Evolutionary conservation across 2,329 filamentous ascomycete genomes (phyloP).

Genomic region (Fusarium luffae): DNA sequence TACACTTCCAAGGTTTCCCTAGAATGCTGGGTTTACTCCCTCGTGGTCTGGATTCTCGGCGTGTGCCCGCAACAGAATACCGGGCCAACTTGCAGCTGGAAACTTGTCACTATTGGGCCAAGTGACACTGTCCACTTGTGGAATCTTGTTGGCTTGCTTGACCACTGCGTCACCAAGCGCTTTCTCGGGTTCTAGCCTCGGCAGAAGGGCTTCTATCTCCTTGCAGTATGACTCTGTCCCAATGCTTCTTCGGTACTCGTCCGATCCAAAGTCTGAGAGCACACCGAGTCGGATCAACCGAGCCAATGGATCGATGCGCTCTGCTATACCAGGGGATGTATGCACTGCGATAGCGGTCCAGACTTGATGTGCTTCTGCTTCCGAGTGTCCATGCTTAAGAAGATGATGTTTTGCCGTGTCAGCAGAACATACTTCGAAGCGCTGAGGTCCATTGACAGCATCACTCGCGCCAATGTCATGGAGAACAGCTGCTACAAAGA

Average conservation of each 20-base stretch:
- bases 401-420: slow-evolving; percentile 48
- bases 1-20: not conserved
- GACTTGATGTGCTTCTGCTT: slow-evolving; percentile 44
- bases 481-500: slow-evolving; percentile 52
- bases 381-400: slow-evolving; percentile 38
- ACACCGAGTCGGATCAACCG: slow-evolving; percentile 49
- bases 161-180: slow-evolving; percentile 46
- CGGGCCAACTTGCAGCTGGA: slow-evolving; percentile 47
- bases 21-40: slow-evolving; percentile 48
- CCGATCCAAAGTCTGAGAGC: slow-evolving; percentile 47
- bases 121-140: slow-evolving; percentile 40
- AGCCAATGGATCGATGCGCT: slow-evolving; percentile 50
- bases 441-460: slow-evolving; percentile 45
- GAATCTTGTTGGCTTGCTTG: slow-evolving; percentile 40
- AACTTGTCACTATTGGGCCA: slow-evolving; percentile 46
- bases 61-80: slow-evolving; percentile 47
- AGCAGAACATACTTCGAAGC: slow-evolving; percentile 52
- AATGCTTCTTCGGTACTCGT: slow-evolving; percentile 13
- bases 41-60: slow-evolving; percentile 45
- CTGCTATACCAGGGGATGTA: slow-evolving; percentile 51
- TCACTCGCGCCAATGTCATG: slow-evolving; percentile 52
- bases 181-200: slow-evolving; percentile 43
- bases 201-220: slow-evolving; percentile 42
- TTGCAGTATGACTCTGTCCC: slow-evolving; percentile 12
- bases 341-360: slow-evolving; percentile 53